Base-by-base conservation (phyloP, 2,329 filamentous ascomycete genomes). In the Bipolaris cookei region DNA sequence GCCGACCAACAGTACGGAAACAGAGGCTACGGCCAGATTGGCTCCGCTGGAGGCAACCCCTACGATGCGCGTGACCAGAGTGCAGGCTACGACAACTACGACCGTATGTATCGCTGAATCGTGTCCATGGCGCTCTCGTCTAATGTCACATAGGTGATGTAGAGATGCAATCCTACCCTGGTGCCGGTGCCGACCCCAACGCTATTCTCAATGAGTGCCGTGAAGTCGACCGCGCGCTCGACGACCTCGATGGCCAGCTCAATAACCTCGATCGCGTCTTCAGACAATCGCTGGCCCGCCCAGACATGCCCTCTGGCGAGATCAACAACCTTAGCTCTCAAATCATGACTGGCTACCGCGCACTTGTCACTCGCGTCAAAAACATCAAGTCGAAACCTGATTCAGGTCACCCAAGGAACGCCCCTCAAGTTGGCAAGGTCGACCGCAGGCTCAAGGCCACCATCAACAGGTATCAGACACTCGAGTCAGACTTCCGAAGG, bases 121-220 rank as follows among this genome's bases (percentile, higher is more conserved):
- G 45, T 51, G 56, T 65, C 34, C 68, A 71, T 58, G 71, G 20
- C 25, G 16, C 53, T 14, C 64, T 18, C 50, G 39, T 53, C 65
- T 71, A 57, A 70, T 63, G 51, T 42, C n/a, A 23, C 38, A 18
- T 65, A 74, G 73, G 64, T 47, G 86, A 52, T 25, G 52, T 91
- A 66, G 90, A 93, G 78, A 90, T 92, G 88, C 84, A 85, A 44
- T 83, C 88, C 11, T 83, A 90, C 62, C 46, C 67, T 37, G 54
- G 46, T 37, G 54, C 41, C 4, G 49, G 65, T 63, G 69, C 68
- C 41, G 69, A 92, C 75, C 87, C 90, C 41, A 92, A 91, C 73
- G 86, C 86, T 54, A 90, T 96, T 65, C 84, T 97, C 58, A 91
- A 96, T 79, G 89, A 95, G 76, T 95, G 91, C 79, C 86, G 87